Percentiles rank a stretch among this genome's conserved stretches.
These are phyloP conservation scores for Emmonsiellopsis sp. DNA, from an alignment of 2,329 filamentous ascomycete species.

Conservation along the genomic window DNA sequence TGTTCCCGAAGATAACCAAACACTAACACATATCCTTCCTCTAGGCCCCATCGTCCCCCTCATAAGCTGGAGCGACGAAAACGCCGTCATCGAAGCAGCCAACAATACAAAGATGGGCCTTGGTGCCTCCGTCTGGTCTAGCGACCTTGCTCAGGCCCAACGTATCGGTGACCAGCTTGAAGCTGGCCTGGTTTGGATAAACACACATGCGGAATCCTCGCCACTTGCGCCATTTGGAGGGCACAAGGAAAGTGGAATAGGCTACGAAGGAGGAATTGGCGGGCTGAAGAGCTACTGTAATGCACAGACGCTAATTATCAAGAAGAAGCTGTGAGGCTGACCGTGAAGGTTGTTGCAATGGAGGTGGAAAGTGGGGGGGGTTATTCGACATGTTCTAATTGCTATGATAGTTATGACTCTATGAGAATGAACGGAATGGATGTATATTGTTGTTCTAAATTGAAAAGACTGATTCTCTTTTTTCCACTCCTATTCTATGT, in stretches of 20 bases:
- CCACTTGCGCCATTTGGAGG: constrained; percentile 38
- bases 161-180: constrained; percentile 46
- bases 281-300: constrained; percentile 35
- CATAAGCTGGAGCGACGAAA: constrained; percentile 51
- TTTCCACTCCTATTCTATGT: too few species aligned
- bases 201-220: constrained; percentile 29
- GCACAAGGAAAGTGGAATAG: constrained; percentile 44
- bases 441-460: too few species aligned
- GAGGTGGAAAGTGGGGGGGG: too few species aligned
- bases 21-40: background rate
- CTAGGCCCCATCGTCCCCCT: constrained; percentile 54
- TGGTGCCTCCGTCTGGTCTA: constrained; percentile 49
- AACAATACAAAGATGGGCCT: constrained; percentile 46
- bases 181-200: constrained; percentile 53
- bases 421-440: too few species aligned
- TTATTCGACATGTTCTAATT: too few species aligned
- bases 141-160: constrained; percentile 42
- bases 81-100: constrained; percentile 48
- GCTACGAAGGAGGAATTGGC: constrained; percentile 36
- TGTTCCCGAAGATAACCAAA: background rate
- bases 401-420: too few species aligned
- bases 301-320: constrained; percentile 25
- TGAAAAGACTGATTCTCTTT: too few species aligned
- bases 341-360: too few species aligned
- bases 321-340: constrained; percentile 11